These are phyloP conservation scores for Talaromyces sp. DNA, from an alignment of 2,329 filamentous ascomycete species.

Conservation along the genomic window DNA sequence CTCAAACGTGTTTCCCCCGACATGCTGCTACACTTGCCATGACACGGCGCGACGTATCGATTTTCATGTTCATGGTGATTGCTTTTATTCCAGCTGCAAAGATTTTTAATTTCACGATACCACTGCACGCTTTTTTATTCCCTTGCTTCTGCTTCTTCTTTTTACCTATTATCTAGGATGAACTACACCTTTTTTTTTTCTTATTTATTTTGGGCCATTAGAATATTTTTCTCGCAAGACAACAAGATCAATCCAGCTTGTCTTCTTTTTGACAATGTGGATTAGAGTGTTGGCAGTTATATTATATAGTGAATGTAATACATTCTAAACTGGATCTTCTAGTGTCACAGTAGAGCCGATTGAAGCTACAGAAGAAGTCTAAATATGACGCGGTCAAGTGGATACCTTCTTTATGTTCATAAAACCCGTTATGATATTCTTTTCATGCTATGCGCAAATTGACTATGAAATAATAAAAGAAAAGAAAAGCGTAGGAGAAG, in stretches of 20 bases:
- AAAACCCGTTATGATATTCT: neutral
- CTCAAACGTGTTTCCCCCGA: neutral
- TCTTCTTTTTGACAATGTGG: neutral
- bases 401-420: neutral
- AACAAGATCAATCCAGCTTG: neutral
- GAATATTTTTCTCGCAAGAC: neutral
- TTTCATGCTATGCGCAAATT: neutral
- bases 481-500: slow-evolving; percentile 9
- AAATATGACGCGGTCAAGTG: neutral
- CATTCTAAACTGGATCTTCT: neutral
- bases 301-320: neutral
- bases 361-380: neutral
- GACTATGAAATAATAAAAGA: slow-evolving; percentile 3
- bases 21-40: neutral
- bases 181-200: neutral
- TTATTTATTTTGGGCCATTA: neutral
- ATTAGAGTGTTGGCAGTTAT: neutral
- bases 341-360: neutral
- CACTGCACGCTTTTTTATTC: neutral
- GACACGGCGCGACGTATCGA: neutral
- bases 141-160: neutral
- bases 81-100: neutral
- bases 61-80: no score
- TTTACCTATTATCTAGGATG: neutral
- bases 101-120: neutral